Base-by-base conservation (phyloP, 768 basidiomycete species). In the Xerocomus spinulosus region DNA sequence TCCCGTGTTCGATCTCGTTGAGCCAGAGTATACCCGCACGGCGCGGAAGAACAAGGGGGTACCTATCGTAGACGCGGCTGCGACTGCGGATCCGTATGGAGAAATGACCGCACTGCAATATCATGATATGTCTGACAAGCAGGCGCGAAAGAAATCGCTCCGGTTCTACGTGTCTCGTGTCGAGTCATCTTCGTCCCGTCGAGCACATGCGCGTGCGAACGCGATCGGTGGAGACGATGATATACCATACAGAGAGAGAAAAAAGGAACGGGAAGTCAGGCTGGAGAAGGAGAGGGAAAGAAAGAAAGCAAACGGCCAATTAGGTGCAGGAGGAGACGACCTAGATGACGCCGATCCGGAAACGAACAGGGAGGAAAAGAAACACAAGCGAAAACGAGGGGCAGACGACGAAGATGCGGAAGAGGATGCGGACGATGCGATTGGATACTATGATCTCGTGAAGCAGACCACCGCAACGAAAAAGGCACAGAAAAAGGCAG, bases 121-220 rank as follows among this genome's bases (percentile, higher is more conserved):
- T 28, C 80, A 80, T 9, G 95, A 97, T 55, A 78, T 83, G 18
- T 77, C 76, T 5, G 95, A 97, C 71, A 96, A 96, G 65, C 78
- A 73, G 17, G 83, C 87, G 4, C 82, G 86, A 47, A 85, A 82
- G 56, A 87, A 86, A 55, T 80, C 88, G 7, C 77, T 98, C 26
- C 84, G 87, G 29, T 99, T 98, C 81, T 90, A 98, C 68, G 92
- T 92, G 5, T 80, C 89, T 45, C 88, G 86, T 63, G 94, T 99
- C 58, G 90, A 90, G 62, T 83, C 83, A 48, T 80, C 90, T 6
- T 79, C 82, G 44, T 81, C 85, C 10, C 75, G 87, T 50, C 78
- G 94, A 45, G 79, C 82, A 47, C 81, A 80, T 24, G 92, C 91
- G 6, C 75, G 89, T 48, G 76, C 71, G 52, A 78, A 76, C 21